Evolutionary conservation across 805 yeast genomes (phyloP).

Genomic region (Myxozyma udenii): DNA sequence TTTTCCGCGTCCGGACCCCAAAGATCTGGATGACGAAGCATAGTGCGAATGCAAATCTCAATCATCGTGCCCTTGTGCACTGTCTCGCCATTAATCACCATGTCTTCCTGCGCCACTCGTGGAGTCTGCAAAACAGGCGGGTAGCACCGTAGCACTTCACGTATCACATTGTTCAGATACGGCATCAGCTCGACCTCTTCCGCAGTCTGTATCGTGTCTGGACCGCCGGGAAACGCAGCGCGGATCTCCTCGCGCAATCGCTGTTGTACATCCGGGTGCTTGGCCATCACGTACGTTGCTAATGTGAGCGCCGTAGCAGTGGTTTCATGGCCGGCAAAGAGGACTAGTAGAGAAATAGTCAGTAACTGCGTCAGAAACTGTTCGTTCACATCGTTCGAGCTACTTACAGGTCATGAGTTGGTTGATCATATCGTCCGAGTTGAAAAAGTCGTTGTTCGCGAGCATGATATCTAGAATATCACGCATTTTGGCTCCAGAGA

Average conservation of each 20-base stretch:
- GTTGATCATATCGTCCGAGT: not conserved
- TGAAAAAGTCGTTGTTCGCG: not conserved
- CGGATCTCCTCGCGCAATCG: conserved; percentile 17
- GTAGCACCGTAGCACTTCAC: conserved; percentile 12
- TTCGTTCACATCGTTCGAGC: no score
- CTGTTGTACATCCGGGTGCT: conserved; percentile 17
- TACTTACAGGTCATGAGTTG: conserved; percentile 18
- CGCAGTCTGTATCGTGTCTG: conserved; percentile 3
- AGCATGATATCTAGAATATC: conserved; percentile 16
- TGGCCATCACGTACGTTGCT: conserved; percentile 12
- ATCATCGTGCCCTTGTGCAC: conserved; percentile 15
- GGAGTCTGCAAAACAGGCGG: conserved; percentile 19
- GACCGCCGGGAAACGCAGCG: conserved; percentile 17
- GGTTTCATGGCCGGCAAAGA: conserved; percentile 28
- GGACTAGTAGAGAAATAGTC: not conserved
- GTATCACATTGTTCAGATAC: conserved; percentile 14
- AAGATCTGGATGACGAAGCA: conserved; percentile 2
- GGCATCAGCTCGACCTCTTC: conserved; percentile 14
- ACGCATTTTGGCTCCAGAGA: not conserved
- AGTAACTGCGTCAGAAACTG: not conserved
- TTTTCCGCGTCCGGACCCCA: conserved; percentile 24
- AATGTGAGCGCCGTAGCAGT: conserved; percentile 16
- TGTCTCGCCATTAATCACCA: conserved; percentile 2
- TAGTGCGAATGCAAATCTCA: not conserved
- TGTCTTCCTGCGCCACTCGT: conserved; percentile 9